These are phyloP conservation scores for Halophytophthora batemanensis DNA, from an alignment of 352 stramenopile species.

Conservation along the genomic window DNA sequence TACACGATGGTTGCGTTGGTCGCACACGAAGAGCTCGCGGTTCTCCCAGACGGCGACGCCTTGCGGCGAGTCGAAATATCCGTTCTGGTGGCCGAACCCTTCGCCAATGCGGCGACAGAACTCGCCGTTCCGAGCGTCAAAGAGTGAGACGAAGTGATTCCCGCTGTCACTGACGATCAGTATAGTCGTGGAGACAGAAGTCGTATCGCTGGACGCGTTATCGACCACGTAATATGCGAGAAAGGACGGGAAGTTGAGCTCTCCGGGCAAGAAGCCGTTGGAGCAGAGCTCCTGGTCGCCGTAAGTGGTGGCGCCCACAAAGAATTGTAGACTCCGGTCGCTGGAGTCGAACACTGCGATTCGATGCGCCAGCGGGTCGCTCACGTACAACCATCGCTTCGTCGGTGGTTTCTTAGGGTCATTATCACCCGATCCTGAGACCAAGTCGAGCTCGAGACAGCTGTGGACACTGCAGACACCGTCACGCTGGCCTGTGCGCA, in stretches of 20 bases:
- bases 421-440: background rate
- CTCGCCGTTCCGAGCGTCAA: slow-evolving; percentile 32
- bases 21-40: slow-evolving; percentile 43
- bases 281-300: slow-evolving; percentile 44
- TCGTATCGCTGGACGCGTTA: background rate
- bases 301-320: slow-evolving; percentile 57
- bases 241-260: slow-evolving; percentile 50
- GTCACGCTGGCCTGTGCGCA: slow-evolving; percentile 12
- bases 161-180: slow-evolving; percentile 56
- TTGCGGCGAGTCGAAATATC: slow-evolving; percentile 55
- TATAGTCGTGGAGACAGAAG: background rate
- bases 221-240: slow-evolving; percentile 23
- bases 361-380: slow-evolving; percentile 51
- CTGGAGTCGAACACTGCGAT: slow-evolving; percentile 36
- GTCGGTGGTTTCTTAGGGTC: slow-evolving; percentile 2
- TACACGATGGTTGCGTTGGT: slow-evolving; percentile 70
- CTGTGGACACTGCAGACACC: slow-evolving; percentile 33
- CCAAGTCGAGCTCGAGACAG: slow-evolving; percentile 21
- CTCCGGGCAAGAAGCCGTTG: slow-evolving; percentile 41
- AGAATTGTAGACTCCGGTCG: slow-evolving; percentile 25
- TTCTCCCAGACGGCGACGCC: slow-evolving; percentile 45
- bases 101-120: slow-evolving; percentile 42
- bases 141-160: slow-evolving; percentile 61
- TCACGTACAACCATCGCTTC: slow-evolving; percentile 36
- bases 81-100: slow-evolving; percentile 50